Base-by-base conservation (phyloP, 306 rosid species). In the Corylus americana region DNA sequence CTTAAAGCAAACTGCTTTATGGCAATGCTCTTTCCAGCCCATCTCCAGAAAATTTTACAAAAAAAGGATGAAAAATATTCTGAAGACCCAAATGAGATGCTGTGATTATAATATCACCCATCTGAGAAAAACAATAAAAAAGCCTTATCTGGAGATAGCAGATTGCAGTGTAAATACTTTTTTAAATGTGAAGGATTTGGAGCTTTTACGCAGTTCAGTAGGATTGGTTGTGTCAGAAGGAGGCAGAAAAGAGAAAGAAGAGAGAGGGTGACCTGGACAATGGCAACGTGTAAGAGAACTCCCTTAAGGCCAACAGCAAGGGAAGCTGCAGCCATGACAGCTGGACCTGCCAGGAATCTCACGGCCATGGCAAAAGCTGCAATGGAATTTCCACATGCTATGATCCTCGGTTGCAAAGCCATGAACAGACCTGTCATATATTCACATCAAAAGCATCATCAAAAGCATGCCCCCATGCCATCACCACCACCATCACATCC, bases 261-360 rank as follows among this genome's bases (percentile, higher is more conserved):
- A 55, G 7, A 11, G 35, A 72, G 71, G 71, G 74, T 78, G 84
- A 91, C 94, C 90, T 93, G 97, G 80, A 94, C 98, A 88, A 94
- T 94, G 77, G 98, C 98, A 85, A 94, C 92, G 62, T 90, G 97
- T 71, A 94, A 78, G 83, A 94, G 96, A 80, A 83, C 89, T 39
- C 98, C 98, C 79, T 64, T 87, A 73, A 94, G 91, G 57, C 98
- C 98, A 90, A 94, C 94, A 89, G 83, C 94, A 89, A 94, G 85
- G 87, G 98, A 94, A 88, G 98, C 92, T 79, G 87, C 97, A 77
- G 98, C 98, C 98, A 92, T 94, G 77, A 94, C 97, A 92, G 97
- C 96, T 87, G 98, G 98, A 18, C 98, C 98, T 76, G 90, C 84
- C 80, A 94, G 98, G 98, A 92, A 94, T 94, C 97, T 94, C 87